These are phyloP conservation scores for Hortaea werneckii DNA, from an alignment of 2,329 filamentous ascomycete genomes.

Conservation along the genomic window DNA sequence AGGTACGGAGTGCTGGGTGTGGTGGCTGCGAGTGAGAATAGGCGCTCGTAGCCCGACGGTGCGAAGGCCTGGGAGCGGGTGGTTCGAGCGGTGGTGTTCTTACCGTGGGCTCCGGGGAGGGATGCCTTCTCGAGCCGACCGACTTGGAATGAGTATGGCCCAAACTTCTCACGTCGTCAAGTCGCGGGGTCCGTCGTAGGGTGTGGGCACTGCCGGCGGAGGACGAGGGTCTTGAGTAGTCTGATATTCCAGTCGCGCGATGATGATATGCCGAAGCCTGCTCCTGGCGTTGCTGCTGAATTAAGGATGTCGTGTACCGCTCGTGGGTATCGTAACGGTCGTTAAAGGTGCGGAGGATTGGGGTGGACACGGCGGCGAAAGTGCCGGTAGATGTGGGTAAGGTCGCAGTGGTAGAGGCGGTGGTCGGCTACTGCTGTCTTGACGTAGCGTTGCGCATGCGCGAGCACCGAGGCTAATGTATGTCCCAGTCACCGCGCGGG, in stretches of 20 bases:
- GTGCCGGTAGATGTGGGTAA: slow-evolving; percentile 1
- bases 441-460: not conserved
- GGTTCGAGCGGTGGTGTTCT: slow-evolving; percentile 11
- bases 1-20: slow-evolving; percentile 58
- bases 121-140: slow-evolving; percentile 35
- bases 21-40: slow-evolving; percentile 27
- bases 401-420: slow-evolving; percentile 1
- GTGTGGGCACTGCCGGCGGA: slow-evolving; percentile 42
- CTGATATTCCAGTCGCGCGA: slow-evolving; percentile 14
- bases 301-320: slow-evolving; percentile 41
- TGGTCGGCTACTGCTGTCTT: no score
- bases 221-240: slow-evolving; percentile 40
- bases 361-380: slow-evolving; percentile 33
- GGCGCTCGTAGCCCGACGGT: slow-evolving; percentile 24
- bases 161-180: slow-evolving; percentile 34
- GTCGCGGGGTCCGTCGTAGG: slow-evolving; percentile 44
- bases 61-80: slow-evolving; percentile 16
- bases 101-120: no score
- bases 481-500: not conserved
- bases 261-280: slow-evolving; percentile 25
- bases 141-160: slow-evolving; percentile 35
- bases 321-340: slow-evolving; percentile 46
- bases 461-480: not conserved
- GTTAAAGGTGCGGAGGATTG: slow-evolving; percentile 35
- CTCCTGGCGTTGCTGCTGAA: slow-evolving; percentile 39